Percentiles rank a stretch among this genome's conserved stretches.
Evolutionary conservation across 129 eudicot species (phyloP).

Genomic region (Flaveria brownii): DNA sequence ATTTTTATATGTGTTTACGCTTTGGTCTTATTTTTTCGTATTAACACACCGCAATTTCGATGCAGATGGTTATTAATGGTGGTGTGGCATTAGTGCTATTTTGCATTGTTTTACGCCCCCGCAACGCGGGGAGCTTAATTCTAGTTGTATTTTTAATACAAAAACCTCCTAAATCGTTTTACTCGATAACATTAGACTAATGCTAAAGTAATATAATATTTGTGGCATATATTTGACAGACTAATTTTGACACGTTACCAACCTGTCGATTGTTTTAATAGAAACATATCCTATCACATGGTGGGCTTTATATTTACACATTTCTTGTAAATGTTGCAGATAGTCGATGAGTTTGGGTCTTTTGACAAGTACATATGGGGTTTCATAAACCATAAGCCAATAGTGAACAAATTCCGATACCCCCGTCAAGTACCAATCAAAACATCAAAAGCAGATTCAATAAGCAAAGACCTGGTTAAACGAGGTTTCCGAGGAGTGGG

Average conservation of each 20-base stretch:
- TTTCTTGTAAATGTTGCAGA: conserved; percentile 50
- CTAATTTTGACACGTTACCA: not conserved
- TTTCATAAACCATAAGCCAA: conserved; percentile 76
- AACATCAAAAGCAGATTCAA: conserved; percentile 81
- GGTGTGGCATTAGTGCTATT: too few relatives aligned
- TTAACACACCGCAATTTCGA: too few relatives aligned
- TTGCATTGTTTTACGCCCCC: too few relatives aligned
- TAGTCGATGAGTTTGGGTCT: conserved; percentile 72
- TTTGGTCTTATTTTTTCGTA: too few relatives aligned
- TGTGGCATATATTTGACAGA: not conserved
- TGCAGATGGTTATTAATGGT: too few relatives aligned
- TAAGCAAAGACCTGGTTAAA: conserved; percentile 84
- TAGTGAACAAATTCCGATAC: conserved; percentile 64
- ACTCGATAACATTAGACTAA: not conserved
- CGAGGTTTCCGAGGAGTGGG: conserved; percentile 93
- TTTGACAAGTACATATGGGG: conserved; percentile 93
- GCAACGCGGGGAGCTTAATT: too few relatives aligned
- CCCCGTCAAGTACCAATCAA: conserved; percentile 85
- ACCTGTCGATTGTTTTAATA: not conserved
- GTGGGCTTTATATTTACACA: not conserved
- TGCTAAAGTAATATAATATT: not conserved
- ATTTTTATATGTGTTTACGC: too few relatives aligned
- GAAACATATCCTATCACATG: not conserved
- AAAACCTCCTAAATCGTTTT: not conserved
- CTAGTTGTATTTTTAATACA: not conserved